Percentiles rank a stretch among this genome's conserved stretches.
Conservation (phyloP, 192 early-diverging fungal genomes). For the Entomortierella parvispora region DNA sequence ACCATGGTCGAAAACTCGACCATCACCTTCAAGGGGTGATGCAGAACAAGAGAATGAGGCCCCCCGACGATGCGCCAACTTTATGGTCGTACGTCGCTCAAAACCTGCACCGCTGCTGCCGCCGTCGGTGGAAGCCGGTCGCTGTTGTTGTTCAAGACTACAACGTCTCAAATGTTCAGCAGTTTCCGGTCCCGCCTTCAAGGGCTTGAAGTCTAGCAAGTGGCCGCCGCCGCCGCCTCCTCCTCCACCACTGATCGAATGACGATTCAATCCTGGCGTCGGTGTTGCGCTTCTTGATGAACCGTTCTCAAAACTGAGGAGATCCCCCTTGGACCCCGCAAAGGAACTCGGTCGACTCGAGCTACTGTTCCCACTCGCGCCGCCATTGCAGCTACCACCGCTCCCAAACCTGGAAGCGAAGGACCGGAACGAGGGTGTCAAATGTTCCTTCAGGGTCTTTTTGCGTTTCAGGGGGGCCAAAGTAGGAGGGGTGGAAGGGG, state of each 20-base stretch:
- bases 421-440: conserved; percentile 22
- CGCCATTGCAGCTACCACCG: too few relatives aligned
- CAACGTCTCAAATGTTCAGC: conserved; percentile 9
- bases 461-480: not conserved
- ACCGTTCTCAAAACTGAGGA: not conserved
- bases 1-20: conserved; percentile 5
- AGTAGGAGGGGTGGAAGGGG: not conserved
- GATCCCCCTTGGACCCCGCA: not conserved
- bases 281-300: not conserved
- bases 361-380: conserved; percentile 5
- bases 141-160: not conserved
- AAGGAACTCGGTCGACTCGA: conserved; percentile 18
- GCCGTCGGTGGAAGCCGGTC: not conserved
- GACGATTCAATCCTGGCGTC: not conserved
- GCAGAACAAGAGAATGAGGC: too few relatives aligned
- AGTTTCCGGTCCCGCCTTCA: conserved; percentile 30
- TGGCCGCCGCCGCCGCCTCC: too few relatives aligned
- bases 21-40: too few relatives aligned
- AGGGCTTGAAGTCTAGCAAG: conserved; percentile 36
- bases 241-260: not conserved
- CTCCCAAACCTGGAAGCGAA: conserved; percentile 30
- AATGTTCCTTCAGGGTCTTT: conserved; percentile 31
- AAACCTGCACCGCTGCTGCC: too few relatives aligned
- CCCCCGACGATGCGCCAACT: too few relatives aligned
- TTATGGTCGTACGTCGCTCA: too few relatives aligned